These are phyloP conservation scores for Dinochytrium kinnereticum DNA, from an alignment of 371 early-diverging fungal species.

Conservation along the genomic window DNA sequence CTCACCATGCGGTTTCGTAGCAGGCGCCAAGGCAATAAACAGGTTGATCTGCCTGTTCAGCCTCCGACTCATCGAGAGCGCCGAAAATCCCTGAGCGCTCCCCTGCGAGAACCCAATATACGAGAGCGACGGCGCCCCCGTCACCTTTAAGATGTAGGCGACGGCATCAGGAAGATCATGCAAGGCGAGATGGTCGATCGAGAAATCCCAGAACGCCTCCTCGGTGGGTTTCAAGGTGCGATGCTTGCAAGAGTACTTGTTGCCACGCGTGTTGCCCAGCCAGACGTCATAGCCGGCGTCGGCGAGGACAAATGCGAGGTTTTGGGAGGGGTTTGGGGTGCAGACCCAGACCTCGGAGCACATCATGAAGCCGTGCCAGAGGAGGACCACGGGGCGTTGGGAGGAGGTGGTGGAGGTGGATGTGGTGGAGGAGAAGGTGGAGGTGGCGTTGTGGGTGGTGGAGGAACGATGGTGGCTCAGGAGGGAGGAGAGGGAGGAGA, in stretches of 20 bases:
- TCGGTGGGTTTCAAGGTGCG: conserved; percentile 66
- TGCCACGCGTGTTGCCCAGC: conserved; percentile 96
- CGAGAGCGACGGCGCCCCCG: conserved; percentile 77
- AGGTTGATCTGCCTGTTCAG: conserved; percentile 82
- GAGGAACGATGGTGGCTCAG: conserved; percentile 14
- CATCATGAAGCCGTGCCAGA: conserved; percentile 96
- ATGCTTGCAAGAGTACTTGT: conserved; percentile 94
- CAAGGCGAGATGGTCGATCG: conserved; percentile 88
- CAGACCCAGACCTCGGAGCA: conserved; percentile 88
- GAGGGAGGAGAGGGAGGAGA: conserved; percentile 14
- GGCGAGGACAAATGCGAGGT: conserved; percentile 60
- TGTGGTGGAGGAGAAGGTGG: neutral
- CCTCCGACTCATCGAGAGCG: conserved; percentile 78
- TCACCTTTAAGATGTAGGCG: conserved; percentile 77
- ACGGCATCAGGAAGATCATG: conserved; percentile 87
- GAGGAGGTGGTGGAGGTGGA: neutral
- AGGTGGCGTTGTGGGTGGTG: neutral
- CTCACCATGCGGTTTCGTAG: conserved; percentile 78
- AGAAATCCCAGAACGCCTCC: conserved; percentile 91
- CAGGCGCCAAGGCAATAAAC: conserved; percentile 92
- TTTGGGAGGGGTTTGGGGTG: conserved; percentile 60
- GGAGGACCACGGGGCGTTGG: conserved; percentile 79
- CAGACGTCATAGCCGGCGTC: conserved; percentile 92
- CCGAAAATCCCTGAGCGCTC: conserved; percentile 89
- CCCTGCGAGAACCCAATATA: conserved; percentile 95